A percentile compares a stretch with the other conserved stretches of the same genome.
phyloP scores from a whole-genome alignment of 1,139 yeast species.

The Saccharomycopsis hybrid region DNA sequence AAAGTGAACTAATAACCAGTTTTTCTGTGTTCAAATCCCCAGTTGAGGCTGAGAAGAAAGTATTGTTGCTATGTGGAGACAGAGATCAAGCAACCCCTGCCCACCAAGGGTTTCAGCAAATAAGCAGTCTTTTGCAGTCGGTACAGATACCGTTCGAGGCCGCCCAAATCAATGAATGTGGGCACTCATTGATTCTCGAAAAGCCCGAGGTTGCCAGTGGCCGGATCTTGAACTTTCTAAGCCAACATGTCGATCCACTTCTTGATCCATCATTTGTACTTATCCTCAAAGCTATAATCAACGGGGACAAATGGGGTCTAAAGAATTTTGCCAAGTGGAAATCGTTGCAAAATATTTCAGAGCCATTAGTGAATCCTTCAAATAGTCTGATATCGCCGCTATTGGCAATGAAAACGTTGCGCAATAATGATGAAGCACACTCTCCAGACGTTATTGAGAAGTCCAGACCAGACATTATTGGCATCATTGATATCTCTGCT shows the following conservation, averaged over 20 bases:
- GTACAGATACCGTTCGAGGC: constrained; percentile 23
- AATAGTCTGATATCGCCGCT: constrained; percentile 44
- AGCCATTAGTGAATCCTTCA: constrained; percentile 30
- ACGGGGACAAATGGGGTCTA: constrained; percentile 73
- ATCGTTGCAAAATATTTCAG: constrained; percentile 45
- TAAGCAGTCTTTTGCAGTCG: constrained; percentile 19
- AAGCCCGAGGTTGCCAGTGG: constrained; percentile 66
- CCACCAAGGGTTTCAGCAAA: constrained; percentile 25
- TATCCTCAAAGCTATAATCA: constrained; percentile 50
- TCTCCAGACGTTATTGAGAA: constrained; percentile 52
- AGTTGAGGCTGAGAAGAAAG: constrained; percentile 40
- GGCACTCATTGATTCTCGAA: constrained; percentile 60
- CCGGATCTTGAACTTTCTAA: constrained; percentile 52
- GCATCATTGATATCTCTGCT: constrained; percentile 67
- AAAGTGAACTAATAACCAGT: constrained; percentile 9
- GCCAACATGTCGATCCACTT: constrained; percentile 35
- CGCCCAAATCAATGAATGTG: constrained; percentile 44
- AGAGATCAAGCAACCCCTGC: constrained; percentile 53
- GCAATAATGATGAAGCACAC: constrained; percentile 58
- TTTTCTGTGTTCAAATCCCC: neutral
- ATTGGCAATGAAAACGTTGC: constrained; percentile 68
- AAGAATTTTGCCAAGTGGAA: constrained; percentile 74
- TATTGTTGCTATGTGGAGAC: constrained; percentile 52
- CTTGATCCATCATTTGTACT: constrained; percentile 62
- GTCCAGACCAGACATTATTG: constrained; percentile 43